Evolutionary conservation across 768 basidiomycete genomes (phyloP), one percentile per base, ranked within the genome.

Genomic region (Phallus indusiatus): DNA sequence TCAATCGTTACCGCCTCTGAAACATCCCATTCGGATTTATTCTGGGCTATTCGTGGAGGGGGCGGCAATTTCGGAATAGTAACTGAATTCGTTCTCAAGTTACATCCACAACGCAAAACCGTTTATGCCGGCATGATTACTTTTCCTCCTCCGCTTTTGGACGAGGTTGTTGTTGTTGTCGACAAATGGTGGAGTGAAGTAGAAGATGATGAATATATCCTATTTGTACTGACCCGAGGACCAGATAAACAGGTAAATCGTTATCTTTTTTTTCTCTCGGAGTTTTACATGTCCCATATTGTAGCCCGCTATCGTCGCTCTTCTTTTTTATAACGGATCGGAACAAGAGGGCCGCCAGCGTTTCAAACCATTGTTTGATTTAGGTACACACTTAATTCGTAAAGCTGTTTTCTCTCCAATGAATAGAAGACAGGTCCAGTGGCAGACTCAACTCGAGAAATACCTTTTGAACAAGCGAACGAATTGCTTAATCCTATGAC

Each of bases 61-160:
- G 68, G 65, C 10, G 57, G 50, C 22, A 69, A 69, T 59, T 69
- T 69, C 57, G 68, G 68, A n/a, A 75, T 82, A 20, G 76, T 78
- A 56, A 79, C 78, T 5, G 76, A 81, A 60, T 82, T 83, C 59
- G 72, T 62, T 55, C 70, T 61, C 66, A 74, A 67, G 60, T 64
- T 82, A 48, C 72, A 82, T 63, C 78, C 78, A 10, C 81, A 83
- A 62, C 74, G 76, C 9, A 64, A 67, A 16, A 78, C 74, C 1
- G 74, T 82, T 20, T 83, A 74, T 55, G 69, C 73, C 10, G 81
- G 80, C 7, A 47, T 67, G 16, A 56, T 76, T 17, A 57, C 75
- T 20, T 81, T 72, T 64, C 53, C 73, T 17, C 63, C 68, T 0
- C 66, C 59, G 5, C 50, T 61, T 12, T 50, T 70, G 11, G 63